These are phyloP conservation scores for Insectozyma bohioensis DNA, from an alignment of 1,139 yeast genomes.

Conservation along the genomic window DNA sequence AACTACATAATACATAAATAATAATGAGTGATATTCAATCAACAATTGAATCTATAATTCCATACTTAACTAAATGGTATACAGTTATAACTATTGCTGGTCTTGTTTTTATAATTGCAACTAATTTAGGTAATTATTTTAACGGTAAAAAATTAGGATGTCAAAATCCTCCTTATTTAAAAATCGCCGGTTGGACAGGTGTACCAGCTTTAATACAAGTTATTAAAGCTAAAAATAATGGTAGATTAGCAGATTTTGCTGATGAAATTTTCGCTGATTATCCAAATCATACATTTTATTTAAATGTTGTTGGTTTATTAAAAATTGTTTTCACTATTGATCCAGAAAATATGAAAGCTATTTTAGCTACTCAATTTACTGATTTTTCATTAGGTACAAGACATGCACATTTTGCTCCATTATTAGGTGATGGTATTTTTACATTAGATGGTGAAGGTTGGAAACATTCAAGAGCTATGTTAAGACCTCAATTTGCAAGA, in stretches of 20 bases:
- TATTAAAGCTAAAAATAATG: constrained; percentile 22
- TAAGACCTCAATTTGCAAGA: constrained; percentile 55
- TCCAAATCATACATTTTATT: constrained; percentile 25
- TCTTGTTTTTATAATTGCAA: constrained; percentile 6
- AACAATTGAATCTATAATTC: constrained; percentile 8
- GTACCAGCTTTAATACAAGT: constrained; percentile 18
- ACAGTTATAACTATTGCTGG: constrained; percentile 12
- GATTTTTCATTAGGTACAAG: constrained; percentile 55
- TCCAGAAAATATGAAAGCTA: constrained; percentile 39
- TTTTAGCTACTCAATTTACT: constrained; percentile 45
- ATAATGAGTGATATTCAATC: constrained; percentile 1
- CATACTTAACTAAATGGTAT: constrained; percentile 17
- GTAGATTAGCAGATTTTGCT: constrained; percentile 25
- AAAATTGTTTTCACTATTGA: constrained; percentile 23
- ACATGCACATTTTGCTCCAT: constrained; percentile 39
- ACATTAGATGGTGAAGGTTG: constrained; percentile 59
- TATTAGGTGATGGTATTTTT: constrained; percentile 59
- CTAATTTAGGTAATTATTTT: constrained; percentile 5
- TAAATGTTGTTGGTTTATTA: constrained; percentile 32
- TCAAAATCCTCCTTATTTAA: constrained; percentile 10
- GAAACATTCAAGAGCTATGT: constrained; percentile 55
- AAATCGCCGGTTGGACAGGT: constrained; percentile 17
- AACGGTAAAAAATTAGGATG: constrained; percentile 11
- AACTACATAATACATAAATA: constrained; percentile 1
- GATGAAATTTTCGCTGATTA: constrained; percentile 15